A percentile compares a stretch with the other conserved stretches of the same genome.
phyloP scores from a whole-genome alignment of 805 yeast genomes.

The Wickerhamiella shivajii region DNA sequence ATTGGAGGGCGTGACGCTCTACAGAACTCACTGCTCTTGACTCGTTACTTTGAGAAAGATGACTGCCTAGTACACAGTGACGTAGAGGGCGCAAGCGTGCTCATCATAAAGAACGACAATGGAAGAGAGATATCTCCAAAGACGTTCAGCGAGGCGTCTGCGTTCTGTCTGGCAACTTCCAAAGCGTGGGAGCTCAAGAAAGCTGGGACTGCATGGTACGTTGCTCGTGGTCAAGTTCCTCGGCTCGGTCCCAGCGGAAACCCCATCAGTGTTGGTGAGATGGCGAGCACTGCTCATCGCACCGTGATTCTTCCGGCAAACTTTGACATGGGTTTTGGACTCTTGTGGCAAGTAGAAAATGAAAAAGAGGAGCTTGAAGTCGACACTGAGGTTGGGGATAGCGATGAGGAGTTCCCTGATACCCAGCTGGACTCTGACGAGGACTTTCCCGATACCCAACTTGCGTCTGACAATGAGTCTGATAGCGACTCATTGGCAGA shows the following conservation, averaged over 20 bases:
- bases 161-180: slow-evolving; percentile 61
- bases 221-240: slow-evolving; percentile 51
- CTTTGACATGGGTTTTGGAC: slow-evolving; percentile 77
- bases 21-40: slow-evolving; percentile 69
- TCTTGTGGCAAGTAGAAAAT: slow-evolving; percentile 58
- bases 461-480: slow-evolving; percentile 14
- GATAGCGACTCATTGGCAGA: no score
- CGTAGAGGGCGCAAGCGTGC: slow-evolving; percentile 56
- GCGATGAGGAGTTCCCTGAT: slow-evolving; percentile 21
- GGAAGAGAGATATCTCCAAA: slow-evolving; percentile 60
- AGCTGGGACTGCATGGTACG: slow-evolving; percentile 74
- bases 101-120: slow-evolving; percentile 67
- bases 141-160: slow-evolving; percentile 79
- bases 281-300: slow-evolving; percentile 37
- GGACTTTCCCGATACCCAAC: slow-evolving; percentile 21
- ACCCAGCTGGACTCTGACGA: slow-evolving; percentile 16
- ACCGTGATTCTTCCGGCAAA: slow-evolving; percentile 60
- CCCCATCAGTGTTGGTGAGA: slow-evolving; percentile 45
- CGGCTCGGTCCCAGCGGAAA: slow-evolving; percentile 38
- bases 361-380: slow-evolving; percentile 25
- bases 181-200: slow-evolving; percentile 83
- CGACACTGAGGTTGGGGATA: slow-evolving; percentile 12
- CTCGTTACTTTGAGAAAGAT: slow-evolving; percentile 56
- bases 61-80: slow-evolving; percentile 68
- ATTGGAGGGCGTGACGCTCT: slow-evolving; percentile 71